Evolutionary conservation across 805 yeast species (phyloP), one percentile per base, ranked within the genome.

Genomic region (Priceomyces melissophilus): DNA sequence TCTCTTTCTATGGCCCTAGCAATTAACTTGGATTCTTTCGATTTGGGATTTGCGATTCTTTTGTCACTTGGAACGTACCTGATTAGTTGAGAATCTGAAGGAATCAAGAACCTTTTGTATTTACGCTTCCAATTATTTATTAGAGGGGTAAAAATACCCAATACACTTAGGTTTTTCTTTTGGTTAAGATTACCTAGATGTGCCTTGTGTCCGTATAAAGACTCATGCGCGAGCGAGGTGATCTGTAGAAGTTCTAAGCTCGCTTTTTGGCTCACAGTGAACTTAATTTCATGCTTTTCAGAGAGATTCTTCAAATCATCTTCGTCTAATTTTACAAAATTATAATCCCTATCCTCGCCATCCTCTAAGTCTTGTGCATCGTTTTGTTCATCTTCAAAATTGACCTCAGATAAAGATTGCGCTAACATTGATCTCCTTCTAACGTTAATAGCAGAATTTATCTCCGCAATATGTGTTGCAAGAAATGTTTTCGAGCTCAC

Each of bases 381-480:
- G 16, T 27, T 35, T 14, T 10, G 13, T 9, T 35, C 38, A 37
- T 61, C 64, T 39, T 72, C 78, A 23, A 81, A 54, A 41, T 80
- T 82, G 12, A 83, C 74, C 50, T 85, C 95, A 20, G 81, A 75
- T 32, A 85, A 62, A 3, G 88, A 78, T 46, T 83, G 84, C 2
- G 84, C 75, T 45, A 90, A 65, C 84, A 85, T 86, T 29, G 93
- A 79, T 52, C 87, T 65, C 47, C 90, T 75, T 34, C 89, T 87
- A 52, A 88, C 70, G 53, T 88, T 83, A 77, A 87, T 79, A 1
- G 95, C 90, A 3, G 89, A 75, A 49, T 82, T 79, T 13, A 88
- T 82, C 58, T 90, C 98, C 2, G 95, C 79, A 32, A 84, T 70
- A 59, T 89, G 96, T 0, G 95, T 79, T 0, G 96, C 96, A 41